phyloP scores from a whole-genome alignment of 768 basidiomycete species.

The Tylopilus felleus region DNA sequence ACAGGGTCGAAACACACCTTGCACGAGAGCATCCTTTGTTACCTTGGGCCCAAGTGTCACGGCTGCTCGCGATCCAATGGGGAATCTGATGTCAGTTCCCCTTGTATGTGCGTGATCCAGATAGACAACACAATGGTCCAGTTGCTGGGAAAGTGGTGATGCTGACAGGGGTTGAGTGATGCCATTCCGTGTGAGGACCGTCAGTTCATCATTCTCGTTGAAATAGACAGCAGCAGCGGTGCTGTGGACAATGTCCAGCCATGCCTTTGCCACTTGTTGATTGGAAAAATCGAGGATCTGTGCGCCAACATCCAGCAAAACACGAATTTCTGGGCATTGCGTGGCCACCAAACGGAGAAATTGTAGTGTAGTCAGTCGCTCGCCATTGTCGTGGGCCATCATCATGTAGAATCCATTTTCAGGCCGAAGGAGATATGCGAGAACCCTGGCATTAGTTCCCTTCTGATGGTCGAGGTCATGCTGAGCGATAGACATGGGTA shows the following conservation, averaged over 20 bases:
- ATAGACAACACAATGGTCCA: constrained; percentile 32
- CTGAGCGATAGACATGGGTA: constrained; percentile 33
- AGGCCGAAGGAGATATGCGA: too few species aligned
- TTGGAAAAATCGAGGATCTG: too few species aligned
- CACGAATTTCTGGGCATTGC: too few species aligned
- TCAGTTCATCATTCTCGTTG: constrained; percentile 27
- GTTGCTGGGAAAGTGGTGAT: constrained; percentile 27
- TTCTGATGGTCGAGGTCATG: constrained; percentile 21
- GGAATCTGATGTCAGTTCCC: too few species aligned
- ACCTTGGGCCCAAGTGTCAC: too few species aligned
- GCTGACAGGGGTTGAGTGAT: constrained; percentile 18
- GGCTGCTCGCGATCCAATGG: constrained; percentile 28
- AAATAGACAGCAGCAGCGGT: constrained; percentile 27
- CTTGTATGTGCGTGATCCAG: constrained; percentile 38
- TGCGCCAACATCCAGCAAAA: too few species aligned
- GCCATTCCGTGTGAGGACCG: constrained; percentile 23
- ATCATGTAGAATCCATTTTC: too few species aligned
- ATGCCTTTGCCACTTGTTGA: constrained; percentile 34
- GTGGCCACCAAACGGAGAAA: too few species aligned
- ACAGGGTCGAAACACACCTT: constrained; percentile 24
- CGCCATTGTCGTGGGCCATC: too few species aligned
- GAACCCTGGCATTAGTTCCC: constrained; percentile 41
- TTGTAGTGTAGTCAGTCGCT: too few species aligned
- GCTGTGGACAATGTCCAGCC: constrained; percentile 32
- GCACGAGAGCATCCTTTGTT: too few species aligned